phyloP scores from a whole-genome alignment of 2,329 filamentous ascomycete species.

The Chrysoporthe deuterocubensis region DNA sequence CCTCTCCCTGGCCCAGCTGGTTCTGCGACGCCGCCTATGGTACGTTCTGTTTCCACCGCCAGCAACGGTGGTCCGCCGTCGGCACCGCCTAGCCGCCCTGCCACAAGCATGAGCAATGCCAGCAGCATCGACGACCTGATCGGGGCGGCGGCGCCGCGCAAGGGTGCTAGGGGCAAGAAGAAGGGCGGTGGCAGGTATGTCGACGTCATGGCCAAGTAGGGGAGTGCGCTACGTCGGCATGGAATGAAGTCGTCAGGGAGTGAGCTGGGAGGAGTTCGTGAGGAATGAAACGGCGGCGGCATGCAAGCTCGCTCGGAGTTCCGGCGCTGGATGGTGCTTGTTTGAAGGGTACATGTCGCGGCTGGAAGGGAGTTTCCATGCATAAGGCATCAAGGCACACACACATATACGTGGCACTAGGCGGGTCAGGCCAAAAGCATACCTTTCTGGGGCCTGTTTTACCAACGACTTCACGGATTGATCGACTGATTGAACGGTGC shows the following conservation, averaged over 20 bases:
- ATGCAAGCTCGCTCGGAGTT: too few relatives aligned
- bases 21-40: constrained; percentile 47
- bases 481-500: neutral
- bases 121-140: constrained; percentile 94
- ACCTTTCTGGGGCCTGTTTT: constrained; percentile 1
- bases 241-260: neutral
- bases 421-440: neutral
- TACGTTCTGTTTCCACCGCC: constrained; percentile 52
- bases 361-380: neutral
- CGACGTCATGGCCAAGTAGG: constrained; percentile 85
- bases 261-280: neutral
- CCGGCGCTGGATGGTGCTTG: neutral
- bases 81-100: constrained; percentile 69
- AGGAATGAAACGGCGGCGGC: neutral
- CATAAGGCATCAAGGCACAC: constrained; percentile 17
- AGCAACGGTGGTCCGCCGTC: constrained; percentile 48
- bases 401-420: constrained; percentile 9
- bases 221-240: neutral
- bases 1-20: constrained; percentile 31
- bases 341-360: neutral
- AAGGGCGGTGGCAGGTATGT: constrained; percentile 75
- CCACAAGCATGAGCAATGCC: constrained; percentile 86
- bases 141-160: constrained; percentile 72
- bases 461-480: constrained; percentile 4
- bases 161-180: constrained; percentile 72